phyloP scores from a whole-genome alignment of 495 filamentous ascomycete species.

The Penicillium odoratum region DNA sequence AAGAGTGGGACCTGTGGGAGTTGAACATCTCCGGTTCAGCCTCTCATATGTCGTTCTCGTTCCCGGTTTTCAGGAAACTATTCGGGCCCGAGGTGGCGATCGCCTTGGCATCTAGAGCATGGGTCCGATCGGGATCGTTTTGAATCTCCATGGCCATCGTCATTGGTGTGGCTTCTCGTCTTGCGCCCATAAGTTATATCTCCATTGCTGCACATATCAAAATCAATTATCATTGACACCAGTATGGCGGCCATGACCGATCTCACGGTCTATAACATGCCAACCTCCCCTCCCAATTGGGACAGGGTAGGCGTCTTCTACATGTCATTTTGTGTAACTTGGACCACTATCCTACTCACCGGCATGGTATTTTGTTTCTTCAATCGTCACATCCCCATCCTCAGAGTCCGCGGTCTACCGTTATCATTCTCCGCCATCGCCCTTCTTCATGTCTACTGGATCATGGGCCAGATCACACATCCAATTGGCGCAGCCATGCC shows the following conservation, averaged over 20 bases:
- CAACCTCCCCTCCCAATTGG: slow-evolving; percentile 9
- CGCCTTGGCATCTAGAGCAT: not conserved
- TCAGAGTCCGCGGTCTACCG: slow-evolving; percentile 10
- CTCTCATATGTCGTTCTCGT: not conserved
- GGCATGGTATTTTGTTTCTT: slow-evolving; percentile 13
- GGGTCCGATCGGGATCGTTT: not conserved
- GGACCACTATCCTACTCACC: slow-evolving; percentile 6
- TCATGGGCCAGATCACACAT: slow-evolving; percentile 12
- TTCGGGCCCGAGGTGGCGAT: not conserved
- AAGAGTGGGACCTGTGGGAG: not conserved
- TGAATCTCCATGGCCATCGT: not conserved
- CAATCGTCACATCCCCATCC: slow-evolving; percentile 11
- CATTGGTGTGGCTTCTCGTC: not conserved
- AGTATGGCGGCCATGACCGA: slow-evolving; percentile 10
- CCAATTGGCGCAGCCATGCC: slow-evolving; percentile 8
- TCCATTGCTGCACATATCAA: too few species aligned
- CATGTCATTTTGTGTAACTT: slow-evolving; percentile 12
- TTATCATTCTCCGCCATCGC: slow-evolving; percentile 11
- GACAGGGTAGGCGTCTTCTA: slow-evolving; percentile 14
- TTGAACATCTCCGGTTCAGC: not conserved
- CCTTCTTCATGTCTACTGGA: slow-evolving; percentile 16
- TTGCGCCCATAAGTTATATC: not conserved
- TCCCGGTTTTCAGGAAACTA: slow-evolving; percentile 7
- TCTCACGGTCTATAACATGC: slow-evolving; percentile 15
- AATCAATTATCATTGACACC: too few species aligned